These are phyloP conservation scores for Trametes gibbosa DNA, from an alignment of 768 basidiomycete genomes.

Conservation along the genomic window DNA sequence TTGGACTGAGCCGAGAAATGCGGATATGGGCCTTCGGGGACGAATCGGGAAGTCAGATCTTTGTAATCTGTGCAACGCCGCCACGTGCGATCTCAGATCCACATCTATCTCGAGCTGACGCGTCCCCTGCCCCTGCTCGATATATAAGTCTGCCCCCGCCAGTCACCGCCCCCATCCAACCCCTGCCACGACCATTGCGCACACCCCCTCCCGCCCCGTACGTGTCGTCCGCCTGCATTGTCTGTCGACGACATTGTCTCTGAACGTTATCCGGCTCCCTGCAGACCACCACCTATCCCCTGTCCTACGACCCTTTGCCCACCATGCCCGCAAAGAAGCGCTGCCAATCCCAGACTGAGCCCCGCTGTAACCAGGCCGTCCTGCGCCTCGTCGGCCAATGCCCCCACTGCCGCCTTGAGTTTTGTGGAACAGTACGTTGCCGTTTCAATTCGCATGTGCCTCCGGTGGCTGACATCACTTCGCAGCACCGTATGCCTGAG, in stretches of 20 bases:
- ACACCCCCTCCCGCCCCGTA: slow-evolving; percentile 12
- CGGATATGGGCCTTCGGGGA: slow-evolving; percentile 5
- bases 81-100: slow-evolving; percentile 29
- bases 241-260: not conserved
- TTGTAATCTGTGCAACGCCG: slow-evolving; percentile 23
- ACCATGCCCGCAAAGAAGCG: slow-evolving; percentile 84
- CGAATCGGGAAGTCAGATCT: slow-evolving; percentile 25
- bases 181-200: slow-evolving; percentile 8
- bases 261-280: not conserved
- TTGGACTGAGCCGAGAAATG: slow-evolving; percentile 6
- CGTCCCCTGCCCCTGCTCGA: slow-evolving; percentile 24
- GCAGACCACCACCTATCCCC: slow-evolving; percentile 5
- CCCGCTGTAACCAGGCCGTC: slow-evolving; percentile 73
- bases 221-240: not conserved
- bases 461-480: slow-evolving; percentile 18
- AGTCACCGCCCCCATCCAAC: slow-evolving; percentile 15
- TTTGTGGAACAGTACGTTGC: slow-evolving; percentile 69
- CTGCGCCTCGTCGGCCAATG: slow-evolving; percentile 85
- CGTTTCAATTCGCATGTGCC: not conserved
- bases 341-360: slow-evolving; percentile 62
- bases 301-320: slow-evolving; percentile 22
- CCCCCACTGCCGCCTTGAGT: slow-evolving; percentile 72
- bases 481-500: slow-evolving; percentile 84
- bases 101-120: slow-evolving; percentile 29
- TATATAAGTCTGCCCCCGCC: slow-evolving; percentile 23